Evolutionary conservation across 257 asterid species (phyloP).

Genomic region (Nicotiana attenuata): DNA sequence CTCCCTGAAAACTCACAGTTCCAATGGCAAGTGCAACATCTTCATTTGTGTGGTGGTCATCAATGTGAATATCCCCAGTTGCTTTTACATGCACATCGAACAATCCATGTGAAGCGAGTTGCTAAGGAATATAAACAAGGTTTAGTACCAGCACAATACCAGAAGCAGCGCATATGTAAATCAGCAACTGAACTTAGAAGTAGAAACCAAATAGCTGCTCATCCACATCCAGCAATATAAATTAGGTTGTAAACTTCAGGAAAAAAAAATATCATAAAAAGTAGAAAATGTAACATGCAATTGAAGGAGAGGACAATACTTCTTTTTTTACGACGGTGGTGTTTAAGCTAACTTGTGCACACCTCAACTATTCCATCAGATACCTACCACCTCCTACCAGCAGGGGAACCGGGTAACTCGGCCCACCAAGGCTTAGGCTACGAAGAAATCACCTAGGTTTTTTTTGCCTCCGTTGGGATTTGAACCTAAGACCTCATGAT

Average conservation of each 20-base stretch:
- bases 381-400: too few relatives aligned
- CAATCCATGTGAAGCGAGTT: constrained; percentile 93
- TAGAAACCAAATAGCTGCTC: neutral
- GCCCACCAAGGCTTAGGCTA: too few relatives aligned
- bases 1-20: constrained; percentile 43
- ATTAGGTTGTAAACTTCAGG: neutral
- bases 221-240: constrained; percentile 1
- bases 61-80: constrained; percentile 83
- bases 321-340: neutral
- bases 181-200: neutral
- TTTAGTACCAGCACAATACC: constrained; percentile 10
- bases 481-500: too few relatives aligned
- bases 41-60: constrained; percentile 95
- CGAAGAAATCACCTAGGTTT: too few relatives aligned
- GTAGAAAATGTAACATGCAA: neutral
- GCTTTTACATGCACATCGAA: constrained; percentile 81
- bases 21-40: constrained; percentile 90
- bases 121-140: constrained; percentile 40
- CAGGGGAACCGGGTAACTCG: too few relatives aligned
- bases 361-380: too few relatives aligned
- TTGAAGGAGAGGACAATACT: neutral
- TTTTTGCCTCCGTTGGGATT: too few relatives aligned
- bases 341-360: too few relatives aligned
- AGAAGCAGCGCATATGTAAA: neutral
- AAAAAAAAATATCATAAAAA: neutral